Conservation (phyloP, 768 basidiomycete genomes). For the Lentinus brumalis region DNA sequence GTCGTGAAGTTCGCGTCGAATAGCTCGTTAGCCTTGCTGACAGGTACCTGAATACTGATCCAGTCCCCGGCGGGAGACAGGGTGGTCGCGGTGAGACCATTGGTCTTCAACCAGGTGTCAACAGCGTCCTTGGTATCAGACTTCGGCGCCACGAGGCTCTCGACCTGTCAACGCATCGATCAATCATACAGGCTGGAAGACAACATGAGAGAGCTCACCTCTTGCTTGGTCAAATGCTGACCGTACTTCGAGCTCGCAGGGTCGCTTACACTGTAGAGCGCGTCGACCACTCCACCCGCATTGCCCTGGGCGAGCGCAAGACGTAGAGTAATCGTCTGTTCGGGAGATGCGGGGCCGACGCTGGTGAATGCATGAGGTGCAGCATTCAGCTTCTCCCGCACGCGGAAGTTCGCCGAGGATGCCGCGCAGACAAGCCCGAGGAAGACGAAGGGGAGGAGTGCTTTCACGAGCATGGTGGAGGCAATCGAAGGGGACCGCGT, state of each 20-base stretch:
- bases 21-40: slow-evolving; percentile 26
- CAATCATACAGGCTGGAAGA: too few species aligned
- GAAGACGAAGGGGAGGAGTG: too few species aligned
- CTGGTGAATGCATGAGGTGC: slow-evolving; percentile 33
- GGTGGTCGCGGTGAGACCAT: slow-evolving; percentile 18
- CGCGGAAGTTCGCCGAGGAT: slow-evolving; percentile 10
- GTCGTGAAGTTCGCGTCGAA: slow-evolving; percentile 23
- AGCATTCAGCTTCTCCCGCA: slow-evolving; percentile 29
- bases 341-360: slow-evolving; percentile 31
- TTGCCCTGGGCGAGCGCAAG: slow-evolving; percentile 40
- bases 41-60: slow-evolving; percentile 22
- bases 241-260: slow-evolving; percentile 39
- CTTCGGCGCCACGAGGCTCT: slow-evolving; percentile 17
- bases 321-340: slow-evolving; percentile 37
- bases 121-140: slow-evolving; percentile 21
- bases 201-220: slow-evolving; percentile 22
- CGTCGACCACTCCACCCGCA: slow-evolving; percentile 37
- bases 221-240: slow-evolving; percentile 35
- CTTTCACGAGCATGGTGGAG: too few species aligned
- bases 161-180: background rate
- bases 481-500: too few species aligned
- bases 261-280: slow-evolving; percentile 39
- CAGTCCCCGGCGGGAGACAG: slow-evolving; percentile 29
- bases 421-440: too few species aligned
- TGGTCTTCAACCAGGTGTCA: slow-evolving; percentile 23